phyloP scores from a whole-genome alignment of 164 flowering plant genomes.

The Magnolia changhungtana region DNA sequence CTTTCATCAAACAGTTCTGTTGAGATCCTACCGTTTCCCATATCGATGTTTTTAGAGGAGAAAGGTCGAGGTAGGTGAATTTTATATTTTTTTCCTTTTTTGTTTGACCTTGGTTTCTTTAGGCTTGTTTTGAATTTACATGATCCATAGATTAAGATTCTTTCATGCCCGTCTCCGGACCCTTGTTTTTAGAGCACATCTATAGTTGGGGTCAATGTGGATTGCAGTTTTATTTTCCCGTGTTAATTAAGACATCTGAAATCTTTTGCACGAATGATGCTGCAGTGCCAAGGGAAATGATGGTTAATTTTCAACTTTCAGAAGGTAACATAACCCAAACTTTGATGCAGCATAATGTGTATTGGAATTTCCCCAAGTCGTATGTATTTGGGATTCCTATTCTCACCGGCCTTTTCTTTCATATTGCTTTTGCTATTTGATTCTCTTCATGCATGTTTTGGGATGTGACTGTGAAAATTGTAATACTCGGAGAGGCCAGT shows the following conservation, averaged over 20 bases:
- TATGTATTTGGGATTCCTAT: not conserved
- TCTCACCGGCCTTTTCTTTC: not conserved
- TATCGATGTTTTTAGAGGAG: conserved; percentile 47
- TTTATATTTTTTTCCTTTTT: conserved; percentile 25
- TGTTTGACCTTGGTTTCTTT: conserved; percentile 8
- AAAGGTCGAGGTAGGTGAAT: conserved; percentile 27
- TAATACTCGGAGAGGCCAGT: not conserved
- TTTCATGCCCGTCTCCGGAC: conserved; percentile 15
- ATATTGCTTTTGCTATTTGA: not conserved
- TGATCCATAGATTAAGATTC: conserved; percentile 3
- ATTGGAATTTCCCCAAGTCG: not conserved
- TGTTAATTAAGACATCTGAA: conserved; percentile 10
- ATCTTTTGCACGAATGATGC: conserved; percentile 19
- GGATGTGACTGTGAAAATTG: not conserved
- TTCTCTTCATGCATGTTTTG: not conserved
- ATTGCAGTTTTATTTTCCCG: conserved; percentile 12
- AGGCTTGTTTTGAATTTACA: too few species aligned
- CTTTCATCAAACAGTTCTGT: conserved; percentile 63
- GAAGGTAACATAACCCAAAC: conserved; percentile 34
- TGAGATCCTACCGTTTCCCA: conserved; percentile 50
- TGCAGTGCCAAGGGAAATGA: conserved; percentile 22
- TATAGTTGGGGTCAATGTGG: conserved; percentile 3
- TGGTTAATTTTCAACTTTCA: conserved; percentile 18
- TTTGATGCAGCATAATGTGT: not conserved
- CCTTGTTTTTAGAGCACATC: conserved; percentile 7